These are phyloP conservation scores for Escovopsis sp. DNA, from an alignment of 2,329 filamentous ascomycete genomes.

Conservation along the genomic window DNA sequence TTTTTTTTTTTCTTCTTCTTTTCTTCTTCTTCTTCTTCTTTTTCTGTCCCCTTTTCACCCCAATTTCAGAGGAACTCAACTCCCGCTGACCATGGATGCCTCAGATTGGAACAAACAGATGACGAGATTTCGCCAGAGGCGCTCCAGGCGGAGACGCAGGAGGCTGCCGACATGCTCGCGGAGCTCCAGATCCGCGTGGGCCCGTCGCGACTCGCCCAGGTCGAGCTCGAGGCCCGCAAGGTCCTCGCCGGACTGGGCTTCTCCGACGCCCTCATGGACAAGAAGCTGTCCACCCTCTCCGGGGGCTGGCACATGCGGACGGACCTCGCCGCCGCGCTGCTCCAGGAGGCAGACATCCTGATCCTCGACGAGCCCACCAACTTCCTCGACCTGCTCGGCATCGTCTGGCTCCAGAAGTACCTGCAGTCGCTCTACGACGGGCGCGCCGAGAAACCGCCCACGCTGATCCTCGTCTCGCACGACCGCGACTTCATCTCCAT, in stretches of 20 bases:
- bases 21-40: too few species aligned
- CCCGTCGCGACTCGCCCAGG: constrained; percentile 44
- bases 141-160: constrained; percentile 51
- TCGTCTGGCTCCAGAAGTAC: constrained; percentile 71
- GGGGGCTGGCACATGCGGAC: constrained; percentile 66
- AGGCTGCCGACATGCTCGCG: constrained; percentile 53
- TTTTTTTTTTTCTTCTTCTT: too few species aligned
- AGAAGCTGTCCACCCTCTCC: constrained; percentile 50
- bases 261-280: constrained; percentile 43
- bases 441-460: constrained; percentile 31
- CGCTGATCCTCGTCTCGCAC: constrained; percentile 68
- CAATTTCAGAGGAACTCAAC: too few species aligned
- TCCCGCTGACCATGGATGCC: too few species aligned
- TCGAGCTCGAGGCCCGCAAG: constrained; percentile 50
- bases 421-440: constrained; percentile 43
- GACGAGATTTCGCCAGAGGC: constrained; percentile 40
- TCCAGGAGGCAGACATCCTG: constrained; percentile 62
- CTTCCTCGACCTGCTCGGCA: constrained; percentile 68
- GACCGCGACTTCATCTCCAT: constrained; percentile 67
- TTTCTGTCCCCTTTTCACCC: too few species aligned
- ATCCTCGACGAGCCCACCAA: constrained; percentile 82
- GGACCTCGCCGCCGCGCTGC: constrained; percentile 48
- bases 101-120: constrained; percentile 34
- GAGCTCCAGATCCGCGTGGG: constrained; percentile 56
- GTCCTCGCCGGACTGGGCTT: constrained; percentile 62